Evolutionary conservation across 495 filamentous ascomycete species (phyloP).

Genomic region (Beverwykella pulmonaria): DNA sequence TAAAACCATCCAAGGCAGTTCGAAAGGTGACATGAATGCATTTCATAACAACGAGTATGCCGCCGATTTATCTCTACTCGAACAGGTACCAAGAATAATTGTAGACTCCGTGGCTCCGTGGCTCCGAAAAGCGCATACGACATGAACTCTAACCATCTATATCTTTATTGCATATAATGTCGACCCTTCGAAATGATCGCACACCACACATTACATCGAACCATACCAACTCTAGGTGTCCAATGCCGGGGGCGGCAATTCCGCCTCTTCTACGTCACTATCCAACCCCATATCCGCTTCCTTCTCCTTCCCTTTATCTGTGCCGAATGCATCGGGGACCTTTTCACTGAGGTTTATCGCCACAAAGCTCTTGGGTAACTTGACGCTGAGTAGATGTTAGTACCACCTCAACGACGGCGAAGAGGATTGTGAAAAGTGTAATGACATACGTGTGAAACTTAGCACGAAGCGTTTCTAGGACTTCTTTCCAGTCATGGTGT

Average conservation of each 20-base stretch:
- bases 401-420: not conserved
- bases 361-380: conserved; percentile 90
- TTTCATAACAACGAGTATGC: no score
- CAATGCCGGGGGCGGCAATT: conserved; percentile 8
- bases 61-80: no score
- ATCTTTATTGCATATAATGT: not conserved
- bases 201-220: no score
- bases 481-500: conserved; percentile 93
- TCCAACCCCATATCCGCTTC: not conserved
- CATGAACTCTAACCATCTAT: no score
- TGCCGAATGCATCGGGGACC: conserved; percentile 45
- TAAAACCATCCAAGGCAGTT: no score
- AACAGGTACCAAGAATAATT: no score
- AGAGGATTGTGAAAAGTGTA: not conserved
- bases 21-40: no score
- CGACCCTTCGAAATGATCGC: not conserved
- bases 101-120: no score
- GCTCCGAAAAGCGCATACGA: no score
- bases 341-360: conserved; percentile 87
- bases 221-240: not conserved
- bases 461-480: conserved; percentile 88
- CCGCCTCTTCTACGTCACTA: not conserved
- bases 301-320: not conserved
- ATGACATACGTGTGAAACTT: conserved; percentile 87
- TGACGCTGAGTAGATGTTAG: conserved; percentile 62